These are phyloP conservation scores for Acacia confusa DNA, from an alignment of 306 rosid genomes.

Conservation along the genomic window DNA sequence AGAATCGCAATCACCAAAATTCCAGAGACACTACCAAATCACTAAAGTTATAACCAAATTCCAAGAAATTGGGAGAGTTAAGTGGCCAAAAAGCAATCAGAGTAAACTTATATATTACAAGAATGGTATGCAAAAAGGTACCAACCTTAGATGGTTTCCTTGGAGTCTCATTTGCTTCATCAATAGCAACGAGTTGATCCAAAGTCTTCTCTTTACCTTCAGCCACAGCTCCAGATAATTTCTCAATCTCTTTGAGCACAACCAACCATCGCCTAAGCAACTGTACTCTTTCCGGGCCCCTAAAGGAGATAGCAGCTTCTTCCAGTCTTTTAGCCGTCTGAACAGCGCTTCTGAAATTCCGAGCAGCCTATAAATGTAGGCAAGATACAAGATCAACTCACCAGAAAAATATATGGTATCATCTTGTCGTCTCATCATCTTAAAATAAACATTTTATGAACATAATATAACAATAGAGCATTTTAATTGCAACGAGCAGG, in stretches of 20 bases:
- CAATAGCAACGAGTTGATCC: constrained; percentile 57
- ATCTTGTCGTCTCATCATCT: background rate
- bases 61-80: background rate
- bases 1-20: background rate
- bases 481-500: background rate
- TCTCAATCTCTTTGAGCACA: constrained; percentile 79
- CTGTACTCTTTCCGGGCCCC: constrained; percentile 75
- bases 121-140: constrained; percentile 1
- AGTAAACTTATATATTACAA: background rate
- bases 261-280: constrained; percentile 85
- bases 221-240: constrained; percentile 35
- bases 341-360: constrained; percentile 66
- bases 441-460: background rate
- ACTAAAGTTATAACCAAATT: constrained; percentile 18
- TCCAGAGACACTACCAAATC: background rate
- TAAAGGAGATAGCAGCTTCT: constrained; percentile 77
- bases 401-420: background rate
- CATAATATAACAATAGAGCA: background rate
- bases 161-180: constrained; percentile 66
- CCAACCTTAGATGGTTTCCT: constrained; percentile 69
- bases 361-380: constrained; percentile 50
- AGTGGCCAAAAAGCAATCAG: background rate
- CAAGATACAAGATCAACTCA: background rate
- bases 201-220: constrained; percentile 62
- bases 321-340: constrained; percentile 79